phyloP scores from a whole-genome alignment of 192 early-diverging fungal genomes.

The Chytriomyces sp. region DNA sequence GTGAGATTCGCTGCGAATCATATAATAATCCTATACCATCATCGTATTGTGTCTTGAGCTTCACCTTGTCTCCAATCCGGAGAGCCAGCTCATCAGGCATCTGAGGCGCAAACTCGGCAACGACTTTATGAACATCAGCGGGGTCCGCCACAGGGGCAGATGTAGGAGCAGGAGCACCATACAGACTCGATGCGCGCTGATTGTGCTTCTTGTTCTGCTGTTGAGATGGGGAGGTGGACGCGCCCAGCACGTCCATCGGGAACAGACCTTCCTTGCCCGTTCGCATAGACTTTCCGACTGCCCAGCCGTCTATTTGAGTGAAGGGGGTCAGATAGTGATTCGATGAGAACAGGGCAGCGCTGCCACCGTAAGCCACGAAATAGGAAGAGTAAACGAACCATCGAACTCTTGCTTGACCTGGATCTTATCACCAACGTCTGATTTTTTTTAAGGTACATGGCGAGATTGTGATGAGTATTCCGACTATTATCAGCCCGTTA shows the following conservation, averaged over 20 bases:
- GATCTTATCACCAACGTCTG: slow-evolving; percentile 12
- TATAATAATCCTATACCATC: too few relatives aligned
- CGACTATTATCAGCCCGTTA: background rate
- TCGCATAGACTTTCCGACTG: slow-evolving; percentile 46
- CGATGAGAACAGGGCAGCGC: background rate
- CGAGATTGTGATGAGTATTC: background rate
- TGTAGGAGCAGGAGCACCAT: background rate
- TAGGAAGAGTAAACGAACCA: background rate
- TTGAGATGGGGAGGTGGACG: background rate
- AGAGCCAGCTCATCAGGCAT: slow-evolving; percentile 24
- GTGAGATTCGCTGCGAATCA: too few relatives aligned
- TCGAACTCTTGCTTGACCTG: slow-evolving; percentile 13
- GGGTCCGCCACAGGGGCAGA: background rate
- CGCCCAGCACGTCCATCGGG: slow-evolving; percentile 48
- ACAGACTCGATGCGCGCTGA: slow-evolving; percentile 12
- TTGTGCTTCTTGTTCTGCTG: slow-evolving; percentile 11
- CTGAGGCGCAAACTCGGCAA: slow-evolving; percentile 4
- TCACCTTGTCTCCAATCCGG: slow-evolving; percentile 5
- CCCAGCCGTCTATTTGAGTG: slow-evolving; percentile 64
- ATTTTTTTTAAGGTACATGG: too few relatives aligned
- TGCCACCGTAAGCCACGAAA: background rate
- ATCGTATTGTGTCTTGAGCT: slow-evolving; percentile 7
- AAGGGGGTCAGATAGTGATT: too few relatives aligned
- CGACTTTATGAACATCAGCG: background rate
- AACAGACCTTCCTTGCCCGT: slow-evolving; percentile 49